These are phyloP conservation scores for Aspergillus sp. DNA, from an alignment of 2,329 filamentous ascomycete genomes.

Conservation along the genomic window DNA sequence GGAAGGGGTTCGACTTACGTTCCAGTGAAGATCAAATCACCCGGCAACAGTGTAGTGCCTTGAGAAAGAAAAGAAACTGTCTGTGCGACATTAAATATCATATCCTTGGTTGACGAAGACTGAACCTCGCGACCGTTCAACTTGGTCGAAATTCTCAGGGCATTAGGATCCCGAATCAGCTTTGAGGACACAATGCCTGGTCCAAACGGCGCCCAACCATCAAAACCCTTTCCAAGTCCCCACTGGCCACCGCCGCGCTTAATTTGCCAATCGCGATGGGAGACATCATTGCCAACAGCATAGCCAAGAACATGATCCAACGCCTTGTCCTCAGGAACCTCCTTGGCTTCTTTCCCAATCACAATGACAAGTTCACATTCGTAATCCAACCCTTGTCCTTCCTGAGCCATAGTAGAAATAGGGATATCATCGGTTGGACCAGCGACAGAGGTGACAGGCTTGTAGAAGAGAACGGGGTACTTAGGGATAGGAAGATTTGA, in stretches of 20 bases:
- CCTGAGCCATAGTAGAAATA: constrained; percentile 64
- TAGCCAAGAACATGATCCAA: constrained; percentile 75
- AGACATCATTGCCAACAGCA: constrained; percentile 75
- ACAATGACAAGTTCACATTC: constrained; percentile 76
- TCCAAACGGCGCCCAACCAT: constrained; percentile 72
- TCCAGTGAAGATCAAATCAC: constrained; percentile 46
- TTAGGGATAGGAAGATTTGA: constrained; percentile 67
- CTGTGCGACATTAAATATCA: constrained; percentile 49
- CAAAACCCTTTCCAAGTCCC: constrained; percentile 71
- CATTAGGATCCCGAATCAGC: constrained; percentile 46
- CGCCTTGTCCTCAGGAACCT: constrained; percentile 65
- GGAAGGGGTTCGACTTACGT: constrained; percentile 36
- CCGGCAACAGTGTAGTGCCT: constrained; percentile 41
- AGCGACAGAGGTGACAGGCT: constrained; percentile 65
- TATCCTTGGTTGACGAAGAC: constrained; percentile 50
- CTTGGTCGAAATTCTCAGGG: constrained; percentile 44
- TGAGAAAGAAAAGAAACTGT: constrained; percentile 50
- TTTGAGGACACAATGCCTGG: constrained; percentile 65
- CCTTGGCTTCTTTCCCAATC: constrained; percentile 65
- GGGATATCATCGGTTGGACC: constrained; percentile 68
- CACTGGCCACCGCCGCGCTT: constrained; percentile 68
- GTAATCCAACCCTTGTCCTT: constrained; percentile 69
- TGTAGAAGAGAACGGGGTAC: constrained; percentile 73
- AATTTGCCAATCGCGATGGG: constrained; percentile 74
- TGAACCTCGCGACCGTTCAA: constrained; percentile 53